A percentile compares a stretch with the other conserved stretches of the same genome.
These are phyloP conservation scores for Phytophthora pistaciae DNA, from an alignment of 352 stramenopile species.

Conservation along the genomic window DNA sequence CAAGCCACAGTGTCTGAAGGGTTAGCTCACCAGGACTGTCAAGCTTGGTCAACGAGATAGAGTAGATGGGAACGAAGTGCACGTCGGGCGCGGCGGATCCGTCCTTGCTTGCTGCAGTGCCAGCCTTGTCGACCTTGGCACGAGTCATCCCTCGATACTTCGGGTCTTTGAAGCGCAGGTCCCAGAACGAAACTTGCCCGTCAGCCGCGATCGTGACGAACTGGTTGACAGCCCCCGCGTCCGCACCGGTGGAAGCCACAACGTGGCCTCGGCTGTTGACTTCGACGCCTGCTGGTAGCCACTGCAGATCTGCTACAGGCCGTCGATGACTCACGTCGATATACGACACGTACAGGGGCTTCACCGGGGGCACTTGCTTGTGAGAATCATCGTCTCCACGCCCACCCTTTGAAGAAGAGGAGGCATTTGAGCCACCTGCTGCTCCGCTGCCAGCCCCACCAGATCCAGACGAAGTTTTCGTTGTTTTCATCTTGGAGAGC, in stretches of 20 bases:
- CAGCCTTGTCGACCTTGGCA: slow-evolving; percentile 70
- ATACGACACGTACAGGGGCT: slow-evolving; percentile 82
- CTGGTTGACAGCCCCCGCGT: slow-evolving; percentile 77
- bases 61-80: slow-evolving; percentile 87
- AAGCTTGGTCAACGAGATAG: slow-evolving; percentile 80
- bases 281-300: slow-evolving; percentile 86
- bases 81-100: slow-evolving; percentile 63
- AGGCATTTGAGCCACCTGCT: slow-evolving; percentile 18
- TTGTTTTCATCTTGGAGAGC: slow-evolving; percentile 63
- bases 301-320: slow-evolving; percentile 89
- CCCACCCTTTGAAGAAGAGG: slow-evolving; percentile 24
- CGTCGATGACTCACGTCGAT: slow-evolving; percentile 90
- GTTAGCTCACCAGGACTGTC: slow-evolving; percentile 74
- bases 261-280: slow-evolving; percentile 92
- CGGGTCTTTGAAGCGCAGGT: slow-evolving; percentile 91
- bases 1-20: slow-evolving; percentile 75
- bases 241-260: slow-evolving; percentile 47
- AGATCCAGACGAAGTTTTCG: slow-evolving; percentile 38
- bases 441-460: not conserved
- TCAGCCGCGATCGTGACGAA: slow-evolving; percentile 94
- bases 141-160: slow-evolving; percentile 79
- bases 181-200: slow-evolving; percentile 94
- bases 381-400: slow-evolving; percentile 56
- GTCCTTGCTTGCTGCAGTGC: slow-evolving; percentile 51
- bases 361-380: slow-evolving; percentile 77